A percentile compares a stretch with the other conserved stretches of the same genome.
Conservation (phyloP, 108 stramenopile species). For the Pinguiococcus pyrenoidosus region DNA sequence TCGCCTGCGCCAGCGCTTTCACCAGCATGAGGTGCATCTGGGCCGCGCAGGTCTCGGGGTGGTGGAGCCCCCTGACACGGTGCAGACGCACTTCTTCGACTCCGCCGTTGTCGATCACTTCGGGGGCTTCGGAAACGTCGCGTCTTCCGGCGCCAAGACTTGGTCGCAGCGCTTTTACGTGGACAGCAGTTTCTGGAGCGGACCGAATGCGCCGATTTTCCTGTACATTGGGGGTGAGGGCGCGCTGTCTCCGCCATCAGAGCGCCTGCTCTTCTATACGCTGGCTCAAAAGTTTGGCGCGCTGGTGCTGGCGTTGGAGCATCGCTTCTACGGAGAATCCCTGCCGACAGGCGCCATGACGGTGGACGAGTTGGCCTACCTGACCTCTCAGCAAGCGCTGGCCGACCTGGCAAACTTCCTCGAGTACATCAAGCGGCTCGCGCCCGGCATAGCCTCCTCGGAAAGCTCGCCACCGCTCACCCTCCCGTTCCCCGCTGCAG, state of each 20-base stretch:
- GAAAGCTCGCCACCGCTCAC: too few species aligned
- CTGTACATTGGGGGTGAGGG: constrained; percentile 61
- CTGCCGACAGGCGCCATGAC: not conserved
- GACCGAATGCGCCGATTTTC: too few species aligned
- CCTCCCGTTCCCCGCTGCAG: not conserved
- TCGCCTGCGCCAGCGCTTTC: too few species aligned
- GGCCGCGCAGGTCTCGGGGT: too few species aligned
- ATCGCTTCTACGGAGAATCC: constrained; percentile 58
- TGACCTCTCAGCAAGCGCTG: constrained; percentile 34
- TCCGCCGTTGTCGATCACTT: too few species aligned
- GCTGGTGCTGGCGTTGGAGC: constrained; percentile 55
- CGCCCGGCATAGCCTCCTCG: not conserved
- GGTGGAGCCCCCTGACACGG: too few species aligned
- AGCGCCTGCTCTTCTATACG: constrained; percentile 65
- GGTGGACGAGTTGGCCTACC: not conserved
- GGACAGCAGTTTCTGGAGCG: too few species aligned
- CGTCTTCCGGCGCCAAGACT: too few species aligned
- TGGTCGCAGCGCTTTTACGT: too few species aligned
- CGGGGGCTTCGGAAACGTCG: too few species aligned
- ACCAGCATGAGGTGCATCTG: too few species aligned
- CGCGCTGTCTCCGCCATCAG: constrained; percentile 50
- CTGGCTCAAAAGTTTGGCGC: constrained; percentile 45
- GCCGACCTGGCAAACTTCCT: constrained; percentile 54
- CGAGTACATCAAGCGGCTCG: constrained; percentile 19
- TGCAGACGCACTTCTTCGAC: too few species aligned